Base-by-base conservation (phyloP, 108 stramenopile species). In the Fragilaria crotonensis region DNA sequence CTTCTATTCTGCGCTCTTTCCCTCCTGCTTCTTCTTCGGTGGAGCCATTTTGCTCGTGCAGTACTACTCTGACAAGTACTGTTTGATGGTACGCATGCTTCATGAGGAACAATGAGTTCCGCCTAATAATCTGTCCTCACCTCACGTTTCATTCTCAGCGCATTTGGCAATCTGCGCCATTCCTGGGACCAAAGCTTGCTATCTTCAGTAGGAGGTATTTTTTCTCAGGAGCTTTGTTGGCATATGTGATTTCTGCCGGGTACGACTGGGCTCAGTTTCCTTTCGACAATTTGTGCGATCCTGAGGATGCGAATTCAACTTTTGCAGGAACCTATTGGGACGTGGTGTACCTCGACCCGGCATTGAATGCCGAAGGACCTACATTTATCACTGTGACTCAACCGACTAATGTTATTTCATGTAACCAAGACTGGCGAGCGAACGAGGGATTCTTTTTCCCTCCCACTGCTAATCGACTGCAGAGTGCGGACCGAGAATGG, bases 1-100 rank as follows among this genome's bases (percentile, higher is more conserved):
- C 47, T 87, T 85, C 75, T 91, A 85, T 52, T 77, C 84, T 14
- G 74, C 85, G 20, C 58, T 85, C 22, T 70, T 73, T 57, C 89
- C 89, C 14, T 31, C 76, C 11, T 60, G 69, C 4, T 87, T 79
- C 51, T 78, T 90, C 52, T 73, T 81, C 44, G 81, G 87, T 1
- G 73, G 72, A 48, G 48, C 73, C 5, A 81, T 77, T 41, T 68
- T 83, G 0, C 52, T 82, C 17, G 1, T 77, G 4, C 83, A 84
- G 46, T 84, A 84, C 46, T 78, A 56, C 32, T 26, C 56, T 31
- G 65, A 66, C 41, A 67, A 67, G 47, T 87, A 79, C 41, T 80
- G 78, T 21, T 56, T 88, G 2, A 60, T 84, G 62, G 72, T 73
- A 46, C 64, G 72, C 52, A 25, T 19, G 1, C 30, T 7, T 1